phyloP scores from a whole-genome alignment of 805 yeast species.

The Wickerhamomyces alni region DNA sequence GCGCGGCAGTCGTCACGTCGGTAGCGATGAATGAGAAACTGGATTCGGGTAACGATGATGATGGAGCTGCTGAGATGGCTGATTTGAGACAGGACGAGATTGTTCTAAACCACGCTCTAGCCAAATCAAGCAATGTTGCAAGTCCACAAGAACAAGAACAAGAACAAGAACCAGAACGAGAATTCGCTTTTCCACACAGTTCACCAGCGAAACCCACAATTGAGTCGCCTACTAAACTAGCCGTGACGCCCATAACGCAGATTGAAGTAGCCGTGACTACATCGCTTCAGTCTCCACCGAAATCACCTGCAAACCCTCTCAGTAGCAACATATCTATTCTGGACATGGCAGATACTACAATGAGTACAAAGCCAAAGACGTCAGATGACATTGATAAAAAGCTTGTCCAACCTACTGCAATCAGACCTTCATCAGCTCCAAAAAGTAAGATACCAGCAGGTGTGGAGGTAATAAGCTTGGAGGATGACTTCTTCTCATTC shows the following conservation, averaged over 20 bases:
- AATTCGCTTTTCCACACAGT: too few relatives aligned
- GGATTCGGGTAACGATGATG: too few relatives aligned
- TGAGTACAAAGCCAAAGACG: background rate
- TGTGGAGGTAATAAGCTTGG: slow-evolving; percentile 5
- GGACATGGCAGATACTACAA: too few relatives aligned
- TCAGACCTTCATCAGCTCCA: too few relatives aligned
- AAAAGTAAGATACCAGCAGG: background rate
- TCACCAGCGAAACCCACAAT: background rate
- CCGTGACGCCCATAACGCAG: too few relatives aligned
- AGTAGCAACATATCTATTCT: too few relatives aligned
- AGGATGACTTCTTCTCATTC: slow-evolving; percentile 23
- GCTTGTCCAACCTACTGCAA: too few relatives aligned
- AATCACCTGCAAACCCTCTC: too few relatives aligned
- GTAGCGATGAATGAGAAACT: background rate
- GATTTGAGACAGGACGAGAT: slow-evolving; percentile 19
- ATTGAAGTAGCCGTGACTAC: too few relatives aligned
- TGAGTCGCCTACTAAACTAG: background rate
- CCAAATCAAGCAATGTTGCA: slow-evolving; percentile 20
- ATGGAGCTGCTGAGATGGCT: slow-evolving; percentile 6
- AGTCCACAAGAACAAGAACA: slow-evolving; percentile 16
- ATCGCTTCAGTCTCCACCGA: too few relatives aligned
- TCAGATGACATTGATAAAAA: background rate
- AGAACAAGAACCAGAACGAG: too few relatives aligned
- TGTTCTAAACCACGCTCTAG: slow-evolving; percentile 18
- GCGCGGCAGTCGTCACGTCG: background rate